Base-by-base conservation (phyloP, 352 stramenopile genomes). In the Globisporangium recalcitrans region DNA sequence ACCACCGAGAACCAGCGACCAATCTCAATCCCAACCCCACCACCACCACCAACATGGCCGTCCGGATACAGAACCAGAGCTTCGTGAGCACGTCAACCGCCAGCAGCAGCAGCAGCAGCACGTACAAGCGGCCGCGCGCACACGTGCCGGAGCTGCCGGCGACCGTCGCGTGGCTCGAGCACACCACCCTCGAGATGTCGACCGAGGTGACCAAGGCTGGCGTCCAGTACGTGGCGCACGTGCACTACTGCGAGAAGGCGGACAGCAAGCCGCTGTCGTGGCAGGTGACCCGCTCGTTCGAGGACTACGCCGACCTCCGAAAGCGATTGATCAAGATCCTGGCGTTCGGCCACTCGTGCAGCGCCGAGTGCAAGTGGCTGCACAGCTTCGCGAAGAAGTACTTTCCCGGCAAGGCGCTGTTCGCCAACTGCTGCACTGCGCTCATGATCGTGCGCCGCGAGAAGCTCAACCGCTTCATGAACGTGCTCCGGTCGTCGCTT, bases 331-430 rank as follows among this genome's bases (percentile, higher is more conserved):
- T 84, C 3, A 74, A 75, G 58, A 62, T 62, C 31, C 62, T 89
- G 67, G 64, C 78, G 44, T 75, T 74, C 34, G 82, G 79, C 51
- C 82, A 91, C 63, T 67, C 59, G 27, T 91, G 79, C 60, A 69
- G 67, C 40, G 75, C 79, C 47, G 77, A 89, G 56, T 91, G 82
- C 69, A 74, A 72, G 48, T 91, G 72, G 74, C 63, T 91, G 29
- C 83, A 85, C 67, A 77, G 73, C 44, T 81, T 87, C 42, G 60
- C 86, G 21, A 80, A 80, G 52, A 70, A 79, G 58, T 81, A 84
- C 58, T 91, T 89, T 58, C 82, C 82, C 13, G 71, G 78, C 56
- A 67, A 65, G 42, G 71, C 63, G 26, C 58, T 81, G 11, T 70
- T 84, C 22, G 22, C 8, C 32, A 38, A 42, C 22, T 36, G 11